Conservation (phyloP, 768 basidiomycete species). For the Trichaptum fuscoviolaceum region DNA sequence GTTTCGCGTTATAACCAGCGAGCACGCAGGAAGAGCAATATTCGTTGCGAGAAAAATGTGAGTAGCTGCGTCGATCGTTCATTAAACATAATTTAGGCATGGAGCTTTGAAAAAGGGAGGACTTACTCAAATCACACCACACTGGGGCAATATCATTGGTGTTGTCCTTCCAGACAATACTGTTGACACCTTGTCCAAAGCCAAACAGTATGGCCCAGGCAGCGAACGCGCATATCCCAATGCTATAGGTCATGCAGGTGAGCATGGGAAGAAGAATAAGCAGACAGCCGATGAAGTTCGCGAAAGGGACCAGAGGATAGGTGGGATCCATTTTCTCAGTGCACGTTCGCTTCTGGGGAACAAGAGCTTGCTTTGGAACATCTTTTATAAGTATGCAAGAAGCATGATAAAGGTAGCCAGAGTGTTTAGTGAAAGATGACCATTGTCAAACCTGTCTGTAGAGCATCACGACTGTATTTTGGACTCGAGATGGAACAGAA, state of each 20-base stretch:
- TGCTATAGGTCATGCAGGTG: conserved; percentile 34
- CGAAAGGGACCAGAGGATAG: conserved; percentile 30
- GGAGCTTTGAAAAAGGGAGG: background rate
- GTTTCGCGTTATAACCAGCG: background rate
- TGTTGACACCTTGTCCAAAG: conserved; percentile 28
- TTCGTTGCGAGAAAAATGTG: background rate
- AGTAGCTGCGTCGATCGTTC: background rate
- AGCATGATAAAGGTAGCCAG: background rate
- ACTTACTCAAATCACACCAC: conserved; percentile 48
- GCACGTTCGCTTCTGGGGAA: background rate
- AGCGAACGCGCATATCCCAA: conserved; percentile 29
- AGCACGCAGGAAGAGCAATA: background rate
- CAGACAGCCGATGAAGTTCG: conserved; percentile 32
- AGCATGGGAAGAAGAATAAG: conserved; percentile 40
- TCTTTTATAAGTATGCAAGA: background rate
- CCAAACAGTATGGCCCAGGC: conserved; percentile 25
- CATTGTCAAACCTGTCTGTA: background rate
- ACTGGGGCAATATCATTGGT: conserved; percentile 28
- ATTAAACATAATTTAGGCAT: background rate
- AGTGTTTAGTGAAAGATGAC: background rate
- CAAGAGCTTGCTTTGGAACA: background rate
- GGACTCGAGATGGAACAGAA: background rate
- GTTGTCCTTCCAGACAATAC: conserved; percentile 31
- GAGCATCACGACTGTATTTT: background rate
- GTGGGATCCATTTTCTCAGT: conserved; percentile 11